These are phyloP conservation scores for Serpula lacrymans DNA, from an alignment of 768 basidiomycete species.

Conservation along the genomic window DNA sequence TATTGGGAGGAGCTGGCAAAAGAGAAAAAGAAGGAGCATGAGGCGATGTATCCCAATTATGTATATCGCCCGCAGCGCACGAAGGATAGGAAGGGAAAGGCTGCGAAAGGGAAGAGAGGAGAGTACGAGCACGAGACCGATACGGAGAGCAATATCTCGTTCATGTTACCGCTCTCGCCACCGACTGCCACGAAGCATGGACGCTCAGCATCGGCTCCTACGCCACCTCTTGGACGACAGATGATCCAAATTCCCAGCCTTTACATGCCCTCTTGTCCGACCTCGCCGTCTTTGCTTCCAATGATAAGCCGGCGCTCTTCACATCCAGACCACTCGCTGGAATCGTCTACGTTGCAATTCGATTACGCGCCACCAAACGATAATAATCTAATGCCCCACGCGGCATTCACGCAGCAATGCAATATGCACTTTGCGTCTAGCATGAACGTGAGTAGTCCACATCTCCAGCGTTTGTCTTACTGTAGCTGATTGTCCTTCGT, in stretches of 20 bases:
- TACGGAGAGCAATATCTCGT: constrained; percentile 52
- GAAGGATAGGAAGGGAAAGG: constrained; percentile 44
- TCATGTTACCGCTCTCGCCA: constrained; percentile 37
- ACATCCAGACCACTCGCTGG: constrained; percentile 45
- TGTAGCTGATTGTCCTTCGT: constrained; percentile 7
- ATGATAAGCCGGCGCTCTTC: constrained; percentile 63
- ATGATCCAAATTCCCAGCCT: constrained; percentile 68
- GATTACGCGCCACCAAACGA: constrained; percentile 53
- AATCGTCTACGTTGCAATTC: constrained; percentile 41
- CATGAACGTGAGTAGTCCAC: constrained; percentile 44
- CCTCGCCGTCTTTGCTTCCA: constrained; percentile 50
- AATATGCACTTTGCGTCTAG: constrained; percentile 31
- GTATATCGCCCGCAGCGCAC: constrained; percentile 72
- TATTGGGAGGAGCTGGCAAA: constrained; percentile 77
- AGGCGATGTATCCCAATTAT: constrained; percentile 70
- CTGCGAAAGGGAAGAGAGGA: constrained; percentile 35
- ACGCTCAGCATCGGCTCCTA: constrained; percentile 58
- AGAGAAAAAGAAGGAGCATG: constrained; percentile 79
- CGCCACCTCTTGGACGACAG: constrained; percentile 61
- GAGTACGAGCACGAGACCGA: constrained; percentile 40
- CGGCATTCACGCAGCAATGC: constrained; percentile 37
- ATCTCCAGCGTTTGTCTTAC: constrained; percentile 19
- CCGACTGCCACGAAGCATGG: constrained; percentile 38
- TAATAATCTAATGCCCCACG: constrained; percentile 38
- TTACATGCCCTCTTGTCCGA: constrained; percentile 59